These are phyloP conservation scores for Apium graveolens DNA, from an alignment of 129 eudicot species.

Conservation along the genomic window DNA sequence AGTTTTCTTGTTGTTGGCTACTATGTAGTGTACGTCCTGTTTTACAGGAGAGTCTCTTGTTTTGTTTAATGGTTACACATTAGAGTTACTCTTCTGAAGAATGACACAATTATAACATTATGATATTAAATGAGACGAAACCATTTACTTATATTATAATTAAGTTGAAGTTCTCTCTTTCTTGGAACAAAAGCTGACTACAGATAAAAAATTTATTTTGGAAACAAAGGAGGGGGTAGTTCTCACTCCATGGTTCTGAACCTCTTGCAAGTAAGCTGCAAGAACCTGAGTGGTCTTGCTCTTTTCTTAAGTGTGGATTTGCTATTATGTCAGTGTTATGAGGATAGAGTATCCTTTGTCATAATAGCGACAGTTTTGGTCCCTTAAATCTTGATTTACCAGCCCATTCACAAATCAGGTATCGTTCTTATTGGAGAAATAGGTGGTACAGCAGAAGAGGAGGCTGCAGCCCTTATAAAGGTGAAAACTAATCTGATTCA, in stretches of 20 bases:
- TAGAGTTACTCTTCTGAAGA: neutral
- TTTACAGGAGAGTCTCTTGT: neutral
- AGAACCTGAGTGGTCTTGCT: neutral
- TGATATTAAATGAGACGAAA: neutral
- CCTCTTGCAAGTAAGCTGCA: neutral
- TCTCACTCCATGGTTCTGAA: neutral
- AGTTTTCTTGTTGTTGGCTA: neutral
- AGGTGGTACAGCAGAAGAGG: conserved; percentile 99
- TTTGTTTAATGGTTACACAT: neutral
- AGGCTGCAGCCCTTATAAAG: conserved; percentile 98
- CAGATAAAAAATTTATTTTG: no score
- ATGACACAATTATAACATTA: neutral
- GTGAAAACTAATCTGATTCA: conserved; percentile 21
- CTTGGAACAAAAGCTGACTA: neutral
- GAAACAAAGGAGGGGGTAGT: neutral
- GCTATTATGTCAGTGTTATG: neutral
- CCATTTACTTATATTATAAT: no score
- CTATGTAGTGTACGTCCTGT: neutral
- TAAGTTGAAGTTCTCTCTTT: neutral
- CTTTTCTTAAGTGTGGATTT: no score
- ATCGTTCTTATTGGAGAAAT: conserved; percentile 95
- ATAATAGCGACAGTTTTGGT: neutral
- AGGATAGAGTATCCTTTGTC: neutral
- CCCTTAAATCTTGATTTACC: neutral
- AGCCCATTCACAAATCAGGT: conserved; percentile 41